A percentile compares a stretch with the other conserved stretches of the same genome.
These are phyloP conservation scores for Pythium utonaiense DNA, from an alignment of 352 stramenopile genomes.

Conservation along the genomic window DNA sequence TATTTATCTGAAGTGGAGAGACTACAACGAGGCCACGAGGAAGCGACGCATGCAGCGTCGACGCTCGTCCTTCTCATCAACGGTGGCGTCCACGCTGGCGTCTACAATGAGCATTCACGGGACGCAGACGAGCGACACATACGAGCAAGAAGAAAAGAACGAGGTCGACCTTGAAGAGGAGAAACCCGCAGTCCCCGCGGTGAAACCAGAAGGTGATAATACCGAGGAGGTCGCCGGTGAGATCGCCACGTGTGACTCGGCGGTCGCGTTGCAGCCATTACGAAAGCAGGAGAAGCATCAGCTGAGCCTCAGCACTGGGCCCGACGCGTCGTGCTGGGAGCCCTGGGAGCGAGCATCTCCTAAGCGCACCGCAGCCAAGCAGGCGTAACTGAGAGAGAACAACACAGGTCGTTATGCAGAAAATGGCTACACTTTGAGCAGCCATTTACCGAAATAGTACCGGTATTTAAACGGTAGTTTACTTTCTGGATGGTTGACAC, in stretches of 20 bases:
- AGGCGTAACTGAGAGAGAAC: slow-evolving; percentile 11
- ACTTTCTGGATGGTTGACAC: slow-evolving; percentile 19
- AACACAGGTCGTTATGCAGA: not conserved
- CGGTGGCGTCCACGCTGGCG: not conserved
- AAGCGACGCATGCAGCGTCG: slow-evolving; percentile 19
- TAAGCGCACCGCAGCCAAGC: slow-evolving; percentile 14
- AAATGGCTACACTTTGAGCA: slow-evolving; percentile 19
- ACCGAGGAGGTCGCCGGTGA: not conserved
- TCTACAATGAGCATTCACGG: slow-evolving; percentile 1
- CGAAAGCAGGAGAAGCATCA: slow-evolving; percentile 10
- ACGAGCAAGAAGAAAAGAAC: not conserved
- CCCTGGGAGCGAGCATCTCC: slow-evolving; percentile 24
- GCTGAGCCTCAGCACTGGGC: not conserved
- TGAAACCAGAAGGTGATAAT: not conserved
- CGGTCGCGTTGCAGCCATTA: slow-evolving; percentile 12
- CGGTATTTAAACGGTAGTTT: slow-evolving; percentile 14
- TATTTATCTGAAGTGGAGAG: slow-evolving; percentile 41
- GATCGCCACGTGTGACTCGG: slow-evolving; percentile 8
- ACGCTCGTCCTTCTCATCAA: slow-evolving; percentile 6
- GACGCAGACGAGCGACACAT: not conserved
- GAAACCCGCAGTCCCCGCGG: not conserved
- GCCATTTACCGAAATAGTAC: slow-evolving; percentile 3
- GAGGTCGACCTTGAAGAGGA: slow-evolving; percentile 16
- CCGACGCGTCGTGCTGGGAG: slow-evolving; percentile 17
- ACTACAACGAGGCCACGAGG: slow-evolving; percentile 24